A percentile compares a stretch with the other conserved stretches of the same genome.
phyloP scores from a whole-genome alignment of 2,329 filamentous ascomycete species.

The Verticillium dahliae region DNA sequence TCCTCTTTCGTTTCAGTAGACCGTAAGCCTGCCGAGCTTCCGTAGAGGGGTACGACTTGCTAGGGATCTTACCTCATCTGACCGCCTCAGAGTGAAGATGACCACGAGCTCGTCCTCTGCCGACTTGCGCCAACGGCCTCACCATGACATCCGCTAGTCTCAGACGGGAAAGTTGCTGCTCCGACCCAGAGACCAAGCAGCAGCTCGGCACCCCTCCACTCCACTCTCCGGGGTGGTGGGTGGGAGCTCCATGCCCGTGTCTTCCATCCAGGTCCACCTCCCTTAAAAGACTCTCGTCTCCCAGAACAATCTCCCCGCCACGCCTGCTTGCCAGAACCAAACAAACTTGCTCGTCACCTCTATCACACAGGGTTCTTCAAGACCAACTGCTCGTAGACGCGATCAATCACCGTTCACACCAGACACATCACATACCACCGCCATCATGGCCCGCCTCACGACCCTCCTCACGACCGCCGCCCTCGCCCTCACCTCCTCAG shows the following conservation, averaged over 20 bases:
- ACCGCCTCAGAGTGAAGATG: neutral
- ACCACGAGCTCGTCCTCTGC: neutral
- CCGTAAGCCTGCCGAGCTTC: neutral
- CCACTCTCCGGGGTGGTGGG: too few species aligned
- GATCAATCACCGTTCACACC: neutral
- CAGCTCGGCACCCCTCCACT: neutral
- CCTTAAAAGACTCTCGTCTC: neutral
- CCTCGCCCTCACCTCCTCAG: conserved; percentile 32
- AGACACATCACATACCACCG: neutral
- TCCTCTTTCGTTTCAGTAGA: neutral
- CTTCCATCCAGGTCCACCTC: neutral
- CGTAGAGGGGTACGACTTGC: neutral
- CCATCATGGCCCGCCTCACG: conserved; percentile 16
- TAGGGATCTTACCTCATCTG: neutral
- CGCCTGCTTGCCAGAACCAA: neutral
- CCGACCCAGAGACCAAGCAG: neutral
- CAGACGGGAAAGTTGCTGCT: neutral
- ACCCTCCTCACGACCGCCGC: conserved; percentile 19
- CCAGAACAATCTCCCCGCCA: neutral
- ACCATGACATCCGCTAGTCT: neutral
- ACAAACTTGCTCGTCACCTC: neutral
- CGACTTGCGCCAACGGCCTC: neutral
- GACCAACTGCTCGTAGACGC: too few species aligned
- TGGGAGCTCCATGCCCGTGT: neutral
- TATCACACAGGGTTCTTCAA: neutral